Conservation (phyloP, 202 grass and related monocot genomes). For the Cymbopogon flexuosus region DNA sequence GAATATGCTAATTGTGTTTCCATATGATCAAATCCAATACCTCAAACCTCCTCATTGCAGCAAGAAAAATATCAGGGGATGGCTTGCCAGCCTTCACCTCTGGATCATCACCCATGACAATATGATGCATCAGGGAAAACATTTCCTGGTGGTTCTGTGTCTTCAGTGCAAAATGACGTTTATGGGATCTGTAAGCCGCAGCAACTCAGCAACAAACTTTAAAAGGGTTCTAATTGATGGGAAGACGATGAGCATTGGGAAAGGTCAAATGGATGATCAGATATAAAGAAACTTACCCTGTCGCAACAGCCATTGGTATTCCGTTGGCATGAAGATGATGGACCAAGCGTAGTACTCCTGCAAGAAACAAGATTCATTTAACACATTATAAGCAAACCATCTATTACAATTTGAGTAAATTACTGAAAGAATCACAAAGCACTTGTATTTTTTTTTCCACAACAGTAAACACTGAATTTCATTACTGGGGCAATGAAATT, state of each 20-base stretch:
- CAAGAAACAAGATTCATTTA: slow-evolving; percentile 15
- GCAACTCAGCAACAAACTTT: neutral
- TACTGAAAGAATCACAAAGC: neutral
- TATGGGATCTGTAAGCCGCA: slow-evolving; percentile 57
- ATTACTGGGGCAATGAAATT: no score
- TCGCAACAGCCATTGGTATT: slow-evolving; percentile 80
- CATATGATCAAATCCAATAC: slow-evolving; percentile 24
- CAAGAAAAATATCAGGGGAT: slow-evolving; percentile 91
- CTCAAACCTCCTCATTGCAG: slow-evolving; percentile 76
- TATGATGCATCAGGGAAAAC: slow-evolving; percentile 76
- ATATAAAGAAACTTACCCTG: slow-evolving; percentile 52
- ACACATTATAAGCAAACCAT: neutral
- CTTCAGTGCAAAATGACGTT: slow-evolving; percentile 76
- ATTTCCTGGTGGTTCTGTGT: slow-evolving; percentile 87
- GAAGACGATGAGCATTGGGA: neutral
- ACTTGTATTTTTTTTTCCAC: neutral
- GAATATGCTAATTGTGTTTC: neutral
- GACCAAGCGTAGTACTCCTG: slow-evolving; percentile 63
- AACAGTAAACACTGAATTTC: no score
- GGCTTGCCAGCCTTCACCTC: slow-evolving; percentile 87
- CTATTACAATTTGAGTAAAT: neutral
- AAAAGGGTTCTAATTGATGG: slow-evolving; percentile 10
- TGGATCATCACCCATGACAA: slow-evolving; percentile 83
- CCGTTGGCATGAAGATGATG: slow-evolving; percentile 71
- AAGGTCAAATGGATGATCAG: neutral